phyloP scores from a whole-genome alignment of 495 filamentous ascomycete genomes.

The Lasiosphaeria hispida region DNA sequence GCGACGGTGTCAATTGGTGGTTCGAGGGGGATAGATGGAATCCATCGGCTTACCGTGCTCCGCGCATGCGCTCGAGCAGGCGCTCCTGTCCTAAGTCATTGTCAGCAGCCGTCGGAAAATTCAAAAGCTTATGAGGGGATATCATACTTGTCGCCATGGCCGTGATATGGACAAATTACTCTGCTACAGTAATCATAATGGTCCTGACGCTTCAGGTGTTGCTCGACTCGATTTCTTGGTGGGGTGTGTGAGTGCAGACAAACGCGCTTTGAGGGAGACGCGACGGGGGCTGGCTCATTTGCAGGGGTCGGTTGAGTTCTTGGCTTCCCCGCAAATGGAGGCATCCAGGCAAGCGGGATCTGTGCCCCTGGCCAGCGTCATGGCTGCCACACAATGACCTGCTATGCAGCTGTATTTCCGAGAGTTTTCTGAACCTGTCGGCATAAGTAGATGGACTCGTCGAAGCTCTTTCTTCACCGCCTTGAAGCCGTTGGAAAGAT shows the following conservation, averaged over 20 bases:
- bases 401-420: too few species aligned
- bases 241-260: slow-evolving; percentile 6
- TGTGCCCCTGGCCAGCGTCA: too few species aligned
- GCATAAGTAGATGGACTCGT: too few species aligned
- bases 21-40: not conserved
- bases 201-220: not conserved
- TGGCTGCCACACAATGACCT: too few species aligned
- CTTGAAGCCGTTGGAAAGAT: too few species aligned
- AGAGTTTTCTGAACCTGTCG: too few species aligned
- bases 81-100: slow-evolving; percentile 40
- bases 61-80: slow-evolving; percentile 51
- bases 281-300: not conserved
- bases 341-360: not conserved
- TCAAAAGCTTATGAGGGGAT: not conserved
- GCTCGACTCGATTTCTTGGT: not conserved
- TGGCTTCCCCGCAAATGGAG: not conserved
- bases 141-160: slow-evolving; percentile 28
- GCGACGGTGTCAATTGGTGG: slow-evolving; percentile 8
- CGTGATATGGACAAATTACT: not conserved
- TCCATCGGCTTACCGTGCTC: slow-evolving; percentile 38
- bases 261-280: not conserved
- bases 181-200: too few species aligned
- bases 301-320: not conserved
- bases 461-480: too few species aligned
- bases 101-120: not conserved